Base-by-base conservation (phyloP, 2,329 filamentous ascomycete species). In the Colletotrichum aenigma region DNA sequence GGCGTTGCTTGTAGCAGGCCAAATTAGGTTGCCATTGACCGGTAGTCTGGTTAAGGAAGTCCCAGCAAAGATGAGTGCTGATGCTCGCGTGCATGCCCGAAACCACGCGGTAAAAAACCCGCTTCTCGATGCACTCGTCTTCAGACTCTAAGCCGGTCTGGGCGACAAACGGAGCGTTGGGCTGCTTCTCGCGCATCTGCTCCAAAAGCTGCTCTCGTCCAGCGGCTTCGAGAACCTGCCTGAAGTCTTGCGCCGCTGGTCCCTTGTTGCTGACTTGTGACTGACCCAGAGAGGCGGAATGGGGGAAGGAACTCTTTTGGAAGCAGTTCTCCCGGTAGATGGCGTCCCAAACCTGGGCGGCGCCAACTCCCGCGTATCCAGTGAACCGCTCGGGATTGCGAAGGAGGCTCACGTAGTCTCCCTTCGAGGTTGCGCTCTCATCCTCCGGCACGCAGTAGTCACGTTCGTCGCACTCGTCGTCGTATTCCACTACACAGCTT, bases 241-340 rank as follows among this genome's bases (percentile, higher is more conserved):
- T 89, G 81, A 93, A 91, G 81, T 93, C 91, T 77, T 90, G 86
- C 21, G 88, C 90, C 2, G 92, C 92, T 4, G 89, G 88, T 30
- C 88, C 88, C 38, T 83, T 81, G n/a, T 86, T 83, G 34, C 83
- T 77, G 71, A 85, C 85, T 18, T 79, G 78, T 32, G 85, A 85
- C 72, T 82, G 80, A 56, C 90, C 91, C 9, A 93, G 85, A 75
- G 88, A 86, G 30, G 91, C 91, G 26, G 91, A 90, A 74, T 88
- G 86, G 3, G 91, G 89, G 82, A 93, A 93, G 0, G 92, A 93
- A 78, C 89, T 90, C 83, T 89, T 91, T 80, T 92, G 90, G 88
- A 99, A 99, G 87, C 97, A 99, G 84, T 99, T 99, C 85, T 99
- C 97, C 68, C 95, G 91, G 86, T 99, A 99, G 75, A 99, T 96